phyloP scores from a whole-genome alignment of 148 eudicot genomes.

The Silene conica region DNA sequence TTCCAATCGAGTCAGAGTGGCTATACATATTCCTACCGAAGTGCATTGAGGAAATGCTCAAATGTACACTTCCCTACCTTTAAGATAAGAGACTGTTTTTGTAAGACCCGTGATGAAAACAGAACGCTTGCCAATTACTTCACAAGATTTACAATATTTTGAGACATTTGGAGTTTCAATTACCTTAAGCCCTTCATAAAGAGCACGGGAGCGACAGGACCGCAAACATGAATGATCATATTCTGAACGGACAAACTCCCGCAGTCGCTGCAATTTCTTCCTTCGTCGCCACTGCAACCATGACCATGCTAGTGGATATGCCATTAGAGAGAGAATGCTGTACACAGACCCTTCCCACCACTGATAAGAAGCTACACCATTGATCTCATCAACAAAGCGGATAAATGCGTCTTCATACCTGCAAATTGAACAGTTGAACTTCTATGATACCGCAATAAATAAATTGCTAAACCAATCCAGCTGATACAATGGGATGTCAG shows the following conservation, averaged over 20 bases:
- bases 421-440: slow-evolving; percentile 19
- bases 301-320: slow-evolving; percentile 94
- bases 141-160: background rate
- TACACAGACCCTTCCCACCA: slow-evolving; percentile 99
- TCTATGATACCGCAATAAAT: background rate
- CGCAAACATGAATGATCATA: slow-evolving; percentile 99
- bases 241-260: slow-evolving; percentile 97
- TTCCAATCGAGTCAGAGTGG: background rate
- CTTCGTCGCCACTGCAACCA: slow-evolving; percentile 95
- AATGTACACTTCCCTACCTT: no score
- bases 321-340: slow-evolving; percentile 59
- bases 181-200: slow-evolving; percentile 99
- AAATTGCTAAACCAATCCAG: background rate
- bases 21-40: background rate
- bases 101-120: no score
- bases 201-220: slow-evolving; percentile 99
- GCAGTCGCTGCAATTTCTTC: slow-evolving; percentile 73
- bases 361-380: slow-evolving; percentile 81
- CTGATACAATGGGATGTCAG: no score
- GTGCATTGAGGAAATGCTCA: background rate
- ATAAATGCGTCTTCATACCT: slow-evolving; percentile 96
- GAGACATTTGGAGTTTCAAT: background rate
- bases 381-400: slow-evolving; percentile 87
- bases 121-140: background rate
- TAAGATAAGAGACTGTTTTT: no score